Evolutionary conservation across 164 flowering plant species (phyloP), one percentile per base, ranked within the genome.

Genomic region (Chimonanthus praecox): DNA sequence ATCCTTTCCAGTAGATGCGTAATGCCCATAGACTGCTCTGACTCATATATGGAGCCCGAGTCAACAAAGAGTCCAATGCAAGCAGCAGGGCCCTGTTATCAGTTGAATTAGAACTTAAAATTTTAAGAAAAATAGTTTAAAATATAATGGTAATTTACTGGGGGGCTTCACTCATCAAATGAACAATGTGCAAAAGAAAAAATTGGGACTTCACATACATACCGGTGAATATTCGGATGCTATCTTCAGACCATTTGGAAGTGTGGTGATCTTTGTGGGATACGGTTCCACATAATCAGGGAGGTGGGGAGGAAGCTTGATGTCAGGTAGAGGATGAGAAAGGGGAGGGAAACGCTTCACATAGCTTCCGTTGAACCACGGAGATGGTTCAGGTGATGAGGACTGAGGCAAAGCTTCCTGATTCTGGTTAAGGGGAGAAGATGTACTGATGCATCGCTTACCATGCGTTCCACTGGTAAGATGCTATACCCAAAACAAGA

Each of bases 181-280:
- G 6, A 67, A 47, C 70, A 67, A 50, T 16, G 7, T 6, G 70
- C 16, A 45, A 67, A 47, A 16, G 21, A 43, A 67, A 5, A 67
- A 69, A 47, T 44, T 0, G 16, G 49, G 49, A 68, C 9, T 10
- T 6, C 60, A 49, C n/a, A 8, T 7, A 67, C 85, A 69, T 83
- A 92, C 97, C 79, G 70, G 45, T 5, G 91, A 84, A 48, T 86
- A 62, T 75, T 88, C 89, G 2, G 97, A 88, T 51, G 97, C 97
- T 13, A 92, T 78, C 77, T 77, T 88, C 77, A 90, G 75, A 47
- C 94, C 94, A 85, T 88, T 90, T 6, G 86, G 73, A 47, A 92
- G 94, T 46, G 88, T 85, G 33, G 93, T 87, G 71, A 89, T 82
- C 81, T 78, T 79, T 66, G 89, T 88, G 79, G 84, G 83, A 44